Evolutionary conservation across 208 protist genomes (phyloP).

Genomic region (Leptomonas pyrrhocoris): DNA sequence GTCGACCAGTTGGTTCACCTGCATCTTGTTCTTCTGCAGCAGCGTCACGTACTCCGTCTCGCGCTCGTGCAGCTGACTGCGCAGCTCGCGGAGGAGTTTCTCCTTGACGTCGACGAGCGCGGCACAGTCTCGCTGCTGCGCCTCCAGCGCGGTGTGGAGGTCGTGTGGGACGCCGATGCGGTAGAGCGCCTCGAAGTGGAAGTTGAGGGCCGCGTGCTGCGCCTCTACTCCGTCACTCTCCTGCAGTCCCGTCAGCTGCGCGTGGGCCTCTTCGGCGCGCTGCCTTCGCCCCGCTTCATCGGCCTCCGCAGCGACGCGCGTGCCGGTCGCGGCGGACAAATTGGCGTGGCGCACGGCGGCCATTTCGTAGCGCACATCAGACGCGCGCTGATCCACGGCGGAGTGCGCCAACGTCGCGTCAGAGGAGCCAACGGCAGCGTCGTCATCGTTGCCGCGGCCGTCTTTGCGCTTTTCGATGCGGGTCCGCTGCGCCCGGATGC

Average conservation of each 20-base stretch:
- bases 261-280: constrained; percentile 40
- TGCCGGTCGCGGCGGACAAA: constrained; percentile 58
- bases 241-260: constrained; percentile 42
- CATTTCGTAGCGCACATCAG: constrained; percentile 54
- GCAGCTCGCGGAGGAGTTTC: constrained; percentile 82
- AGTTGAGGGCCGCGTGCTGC: constrained; percentile 68
- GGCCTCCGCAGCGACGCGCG: constrained; percentile 56
- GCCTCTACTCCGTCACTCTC: constrained; percentile 64
- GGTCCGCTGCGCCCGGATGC: constrained; percentile 56
- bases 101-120: constrained; percentile 88
- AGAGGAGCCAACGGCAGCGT: background rate
- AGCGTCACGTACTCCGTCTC: constrained; percentile 93
- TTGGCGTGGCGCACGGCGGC: constrained; percentile 42
- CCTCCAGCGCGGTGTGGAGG: constrained; percentile 73
- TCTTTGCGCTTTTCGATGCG: constrained; percentile 40
- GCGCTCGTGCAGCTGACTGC: constrained; percentile 78
- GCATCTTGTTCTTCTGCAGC: constrained; percentile 76
- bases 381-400: constrained; percentile 49
- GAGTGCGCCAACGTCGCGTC: constrained; percentile 8
- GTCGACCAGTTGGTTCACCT: constrained; percentile 82
- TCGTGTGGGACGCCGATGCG: constrained; percentile 85
- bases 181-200: constrained; percentile 91
- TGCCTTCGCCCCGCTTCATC: constrained; percentile 81
- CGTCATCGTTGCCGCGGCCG: constrained; percentile 13
- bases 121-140: constrained; percentile 79